Evolutionary conservation across 1,284 basidiomycete genomes (phyloP), one percentile per base, ranked within the genome.

Genomic region (Sporisorium scitamineum): DNA sequence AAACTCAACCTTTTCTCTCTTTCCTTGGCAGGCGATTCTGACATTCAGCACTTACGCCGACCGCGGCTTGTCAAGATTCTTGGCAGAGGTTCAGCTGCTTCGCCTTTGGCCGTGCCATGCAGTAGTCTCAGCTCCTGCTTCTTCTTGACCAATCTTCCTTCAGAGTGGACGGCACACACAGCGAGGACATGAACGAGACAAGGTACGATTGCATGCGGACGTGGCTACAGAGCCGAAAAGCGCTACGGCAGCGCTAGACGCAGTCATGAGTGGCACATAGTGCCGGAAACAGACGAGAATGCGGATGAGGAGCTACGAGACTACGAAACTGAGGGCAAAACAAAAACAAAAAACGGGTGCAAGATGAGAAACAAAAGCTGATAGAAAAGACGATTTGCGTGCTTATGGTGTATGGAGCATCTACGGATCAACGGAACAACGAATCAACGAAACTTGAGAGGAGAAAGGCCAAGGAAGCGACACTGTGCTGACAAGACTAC

Each of bases 21-120:
- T 41, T 3, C 5, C 34, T 45, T 45, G 22, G 44, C 44, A 34
- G 34, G 34, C 34, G 34, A 34, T 9, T 34, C 13, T 47, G 24
- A 24, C 44, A 26, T 27, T 26, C 24, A 27, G 44, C 44, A 13
- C 47, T 18, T n/a, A 51, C 16, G n/a, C 29, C 18, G 29, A 42
- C 48, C 29, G n/a, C 44, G 48, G 47, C 57, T 44, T 14, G 14
- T 31, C 39, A 31, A 52, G 50, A 44, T 52, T 52, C 57, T 59
- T 59, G 48, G 57, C 57, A 44, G n/a, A 16, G 22, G 13, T 20
- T 42, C 27, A 11, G 34, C 53, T 41, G 13, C 37, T 45, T 14
- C 13, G 22, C 44, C 14, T 47, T 47, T 26, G 1, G 39, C n/a
- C n/a, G n/a, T n/a, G n/a, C n/a, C n/a, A n/a, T n/a, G n/a, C n/a